Percentiles rank a stretch among this genome's conserved stretches.
Evolutionary conservation across 2,329 filamentous ascomycete genomes (phyloP).

Genomic region (Aspergillus unguis): DNA sequence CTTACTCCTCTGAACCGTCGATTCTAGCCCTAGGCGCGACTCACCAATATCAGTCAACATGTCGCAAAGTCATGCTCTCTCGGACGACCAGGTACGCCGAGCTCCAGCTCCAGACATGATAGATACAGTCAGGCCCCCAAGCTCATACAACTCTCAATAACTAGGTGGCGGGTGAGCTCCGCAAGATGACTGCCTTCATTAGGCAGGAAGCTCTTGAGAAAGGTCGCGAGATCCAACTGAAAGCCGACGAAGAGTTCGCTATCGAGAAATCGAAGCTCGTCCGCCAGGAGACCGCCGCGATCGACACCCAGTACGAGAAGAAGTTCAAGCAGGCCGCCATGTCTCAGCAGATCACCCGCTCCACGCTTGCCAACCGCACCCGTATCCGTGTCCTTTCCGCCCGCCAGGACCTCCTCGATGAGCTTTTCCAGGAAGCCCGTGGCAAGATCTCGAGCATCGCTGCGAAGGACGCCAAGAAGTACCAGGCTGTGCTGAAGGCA

Average conservation of each 20-base stretch:
- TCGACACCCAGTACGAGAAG: constrained; percentile 92
- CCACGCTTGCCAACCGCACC: constrained; percentile 93
- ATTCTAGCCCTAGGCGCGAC: constrained; percentile 3
- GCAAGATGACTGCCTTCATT: constrained; percentile 99
- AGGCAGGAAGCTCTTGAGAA: constrained; percentile 97
- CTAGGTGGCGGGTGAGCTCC: constrained; percentile 94
- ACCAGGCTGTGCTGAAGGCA: constrained; percentile 71
- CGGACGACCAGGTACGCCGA: constrained; percentile 84
- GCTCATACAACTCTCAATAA: constrained; percentile 15
- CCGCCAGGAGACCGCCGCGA: constrained; percentile 86
- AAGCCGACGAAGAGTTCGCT: constrained; percentile 97
- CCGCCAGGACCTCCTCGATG: constrained; percentile 85
- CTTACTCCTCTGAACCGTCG: constrained; percentile 12
- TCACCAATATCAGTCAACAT: constrained; percentile 56
- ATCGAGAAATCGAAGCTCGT: constrained; percentile 99
- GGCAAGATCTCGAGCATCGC: constrained; percentile 65
- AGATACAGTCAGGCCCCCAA: constrained; percentile 19
- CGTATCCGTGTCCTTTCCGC: constrained; percentile 82
- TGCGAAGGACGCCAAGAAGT: constrained; percentile 57
- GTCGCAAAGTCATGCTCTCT: constrained; percentile 91
- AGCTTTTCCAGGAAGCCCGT: constrained; percentile 77
- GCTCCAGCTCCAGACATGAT: neutral
- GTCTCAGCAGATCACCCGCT: constrained; percentile 97
- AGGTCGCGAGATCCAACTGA: constrained; percentile 93
- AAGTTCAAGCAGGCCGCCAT: constrained; percentile 99